These are phyloP conservation scores for Ambrosiella beaveri DNA, from an alignment of 2,329 filamentous ascomycete species.

Conservation along the genomic window DNA sequence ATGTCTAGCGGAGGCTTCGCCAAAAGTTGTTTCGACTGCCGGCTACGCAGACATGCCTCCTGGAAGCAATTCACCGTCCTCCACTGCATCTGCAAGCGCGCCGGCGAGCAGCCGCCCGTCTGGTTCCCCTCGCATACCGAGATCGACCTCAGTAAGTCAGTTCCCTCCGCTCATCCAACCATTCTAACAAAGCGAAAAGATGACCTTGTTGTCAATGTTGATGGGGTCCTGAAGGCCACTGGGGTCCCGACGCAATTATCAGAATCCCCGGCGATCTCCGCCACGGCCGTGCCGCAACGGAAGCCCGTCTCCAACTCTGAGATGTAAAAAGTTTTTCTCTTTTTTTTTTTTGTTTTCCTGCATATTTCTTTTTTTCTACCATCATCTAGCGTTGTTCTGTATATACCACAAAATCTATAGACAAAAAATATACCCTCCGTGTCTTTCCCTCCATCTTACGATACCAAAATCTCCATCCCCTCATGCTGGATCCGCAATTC, in stretches of 20 bases:
- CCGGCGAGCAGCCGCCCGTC: conserved; percentile 6
- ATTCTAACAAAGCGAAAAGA: conserved; percentile 2
- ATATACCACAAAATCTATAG: neutral
- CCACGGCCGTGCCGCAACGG: no score
- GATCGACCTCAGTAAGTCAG: conserved; percentile 10
- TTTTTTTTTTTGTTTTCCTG: neutral
- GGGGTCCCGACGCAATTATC: no score
- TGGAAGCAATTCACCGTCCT: conserved; percentile 10
- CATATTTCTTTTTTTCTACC: neutral
- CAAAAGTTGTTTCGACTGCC: conserved; percentile 9
- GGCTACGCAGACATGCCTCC: conserved; percentile 8
- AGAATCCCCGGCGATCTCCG: no score
- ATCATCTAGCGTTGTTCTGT: neutral
- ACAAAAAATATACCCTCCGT: neutral
- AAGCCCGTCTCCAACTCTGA: no score
- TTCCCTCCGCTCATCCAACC: neutral
- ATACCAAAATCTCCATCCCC: conserved; percentile 53
- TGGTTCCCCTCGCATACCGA: conserved; percentile 12
- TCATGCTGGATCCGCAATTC: conserved; percentile 48
- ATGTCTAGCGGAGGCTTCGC: conserved; percentile 9
- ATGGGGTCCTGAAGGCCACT: neutral
- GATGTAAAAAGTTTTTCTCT: neutral
- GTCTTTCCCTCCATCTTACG: conserved; percentile 17
- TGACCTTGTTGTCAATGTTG: conserved; percentile 4
- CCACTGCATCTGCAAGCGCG: conserved; percentile 11